Evolutionary conservation across 1,284 basidiomycete genomes (phyloP).

Genomic region (Cryptococcus floricola): DNA sequence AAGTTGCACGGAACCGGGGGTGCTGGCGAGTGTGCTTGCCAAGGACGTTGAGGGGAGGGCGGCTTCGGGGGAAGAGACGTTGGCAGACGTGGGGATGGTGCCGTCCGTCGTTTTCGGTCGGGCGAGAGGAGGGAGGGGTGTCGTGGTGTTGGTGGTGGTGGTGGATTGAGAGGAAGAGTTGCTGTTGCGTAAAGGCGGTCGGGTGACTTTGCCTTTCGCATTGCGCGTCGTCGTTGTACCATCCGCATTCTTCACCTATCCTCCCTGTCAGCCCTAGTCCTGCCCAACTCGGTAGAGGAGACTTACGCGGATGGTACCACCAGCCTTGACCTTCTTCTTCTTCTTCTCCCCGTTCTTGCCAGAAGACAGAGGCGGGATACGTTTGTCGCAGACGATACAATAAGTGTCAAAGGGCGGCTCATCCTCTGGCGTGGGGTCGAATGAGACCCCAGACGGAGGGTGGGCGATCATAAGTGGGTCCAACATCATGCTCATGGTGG

Average conservation of each 20-base stretch:
- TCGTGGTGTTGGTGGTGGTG: conserved; percentile 19
- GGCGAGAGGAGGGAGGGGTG: conserved; percentile 21
- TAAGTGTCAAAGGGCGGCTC: conserved; percentile 33
- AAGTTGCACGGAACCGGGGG: neutral
- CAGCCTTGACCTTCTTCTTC: conserved; percentile 26
- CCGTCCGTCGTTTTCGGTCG: conserved; percentile 28
- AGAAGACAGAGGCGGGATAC: conserved; percentile 29
- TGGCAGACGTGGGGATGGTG: conserved; percentile 1
- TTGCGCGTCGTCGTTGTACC: conserved; percentile 41
- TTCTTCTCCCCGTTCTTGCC: conserved; percentile 19
- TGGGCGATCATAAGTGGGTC: conserved; percentile 16
- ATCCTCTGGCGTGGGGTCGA: conserved; percentile 1
- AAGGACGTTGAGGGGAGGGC: conserved; percentile 4
- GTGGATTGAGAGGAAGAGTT: conserved; percentile 26
- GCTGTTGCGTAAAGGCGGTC: conserved; percentile 31
- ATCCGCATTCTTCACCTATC: conserved; percentile 43
- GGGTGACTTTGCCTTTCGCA: conserved; percentile 40
- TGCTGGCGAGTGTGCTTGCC: conserved; percentile 4
- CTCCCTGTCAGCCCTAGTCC: neutral
- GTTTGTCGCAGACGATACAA: conserved; percentile 43
- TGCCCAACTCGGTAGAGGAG: no score
- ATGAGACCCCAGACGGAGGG: conserved; percentile 5
- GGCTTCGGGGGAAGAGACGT: neutral
- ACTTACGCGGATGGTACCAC: conserved; percentile 43
- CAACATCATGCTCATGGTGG: neutral